Evolutionary conservation across 1,284 basidiomycete genomes (phyloP).

Genomic region (Irpex sp.): DNA sequence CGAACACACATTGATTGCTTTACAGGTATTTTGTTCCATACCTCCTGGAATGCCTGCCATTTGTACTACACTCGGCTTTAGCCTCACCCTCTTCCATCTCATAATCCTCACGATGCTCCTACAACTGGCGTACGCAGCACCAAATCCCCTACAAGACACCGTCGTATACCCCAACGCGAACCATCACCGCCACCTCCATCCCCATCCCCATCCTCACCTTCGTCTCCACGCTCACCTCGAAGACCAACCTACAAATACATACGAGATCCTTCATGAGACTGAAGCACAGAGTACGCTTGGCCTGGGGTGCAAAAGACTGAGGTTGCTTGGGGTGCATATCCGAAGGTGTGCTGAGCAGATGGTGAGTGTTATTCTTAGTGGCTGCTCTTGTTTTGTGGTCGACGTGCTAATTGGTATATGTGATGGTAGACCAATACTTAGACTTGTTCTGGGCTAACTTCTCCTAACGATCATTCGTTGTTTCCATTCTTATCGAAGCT

Average conservation of each 20-base stretch:
- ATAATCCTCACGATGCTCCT: neutral
- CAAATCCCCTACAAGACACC: conserved; percentile 8
- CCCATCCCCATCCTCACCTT: too few species aligned
- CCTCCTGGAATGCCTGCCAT: neutral
- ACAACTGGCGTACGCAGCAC: conserved; percentile 1
- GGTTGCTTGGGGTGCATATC: conserved; percentile 3
- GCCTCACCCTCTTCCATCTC: neutral
- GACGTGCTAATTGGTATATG: neutral
- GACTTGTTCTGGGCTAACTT: too few species aligned
- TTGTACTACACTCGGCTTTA: neutral
- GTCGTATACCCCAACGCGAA: conserved; percentile 1
- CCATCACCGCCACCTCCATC: neutral
- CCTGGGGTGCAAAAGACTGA: neutral
- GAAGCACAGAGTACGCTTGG: neutral
- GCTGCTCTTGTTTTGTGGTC: neutral
- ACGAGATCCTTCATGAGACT: neutral
- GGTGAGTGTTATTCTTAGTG: neutral
- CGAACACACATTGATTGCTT: neutral
- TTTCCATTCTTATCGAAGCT: too few species aligned
- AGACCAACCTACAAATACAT: neutral
- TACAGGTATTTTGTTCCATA: neutral
- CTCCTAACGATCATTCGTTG: too few species aligned
- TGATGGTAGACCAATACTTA: neutral
- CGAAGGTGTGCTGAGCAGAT: conserved; percentile 6
- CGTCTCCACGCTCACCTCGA: too few species aligned